These are phyloP conservation scores for Aeschynomene evenia DNA, from an alignment of 306 rosid genomes.

Conservation along the genomic window DNA sequence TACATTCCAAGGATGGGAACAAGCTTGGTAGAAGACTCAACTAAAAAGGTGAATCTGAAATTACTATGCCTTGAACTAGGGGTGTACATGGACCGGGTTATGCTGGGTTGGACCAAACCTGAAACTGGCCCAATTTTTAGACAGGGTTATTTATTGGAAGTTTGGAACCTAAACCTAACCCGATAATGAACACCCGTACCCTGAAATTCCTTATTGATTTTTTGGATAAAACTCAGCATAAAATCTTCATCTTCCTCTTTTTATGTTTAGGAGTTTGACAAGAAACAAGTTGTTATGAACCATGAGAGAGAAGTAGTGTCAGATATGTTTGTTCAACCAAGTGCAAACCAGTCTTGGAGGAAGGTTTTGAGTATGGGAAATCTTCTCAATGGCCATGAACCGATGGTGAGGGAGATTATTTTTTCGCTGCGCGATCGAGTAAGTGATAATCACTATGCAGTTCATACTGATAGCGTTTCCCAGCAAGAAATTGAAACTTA, in stretches of 20 bases:
- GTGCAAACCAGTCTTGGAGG: slow-evolving; percentile 80
- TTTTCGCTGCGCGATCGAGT: slow-evolving; percentile 53
- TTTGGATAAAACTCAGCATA: not conserved
- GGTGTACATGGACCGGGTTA: no score
- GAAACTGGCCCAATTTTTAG: no score
- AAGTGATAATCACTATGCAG: slow-evolving; percentile 64
- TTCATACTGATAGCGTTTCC: slow-evolving; percentile 30
- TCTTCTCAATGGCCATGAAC: slow-evolving; percentile 84
- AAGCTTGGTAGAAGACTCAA: slow-evolving; percentile 33
- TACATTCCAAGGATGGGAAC: slow-evolving; percentile 74
- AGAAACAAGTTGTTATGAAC: slow-evolving; percentile 48
- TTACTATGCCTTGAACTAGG: no score
- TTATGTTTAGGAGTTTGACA: slow-evolving; percentile 54
- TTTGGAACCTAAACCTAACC: no score
- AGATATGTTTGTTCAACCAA: slow-evolving; percentile 59
- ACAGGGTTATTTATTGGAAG: no score
- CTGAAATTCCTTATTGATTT: not conserved
- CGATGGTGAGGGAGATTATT: slow-evolving; percentile 68
- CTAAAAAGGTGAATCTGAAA: slow-evolving; percentile 50
- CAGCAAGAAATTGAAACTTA: slow-evolving; percentile 55
- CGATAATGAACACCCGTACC: no score
- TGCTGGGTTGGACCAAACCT: no score
- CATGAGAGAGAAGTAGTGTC: slow-evolving; percentile 65
- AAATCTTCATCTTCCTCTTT: slow-evolving; percentile 5
- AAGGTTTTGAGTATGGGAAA: slow-evolving; percentile 84